Conservation (phyloP, 148 eudicot species). For the Nepenthes gracilis region DNA sequence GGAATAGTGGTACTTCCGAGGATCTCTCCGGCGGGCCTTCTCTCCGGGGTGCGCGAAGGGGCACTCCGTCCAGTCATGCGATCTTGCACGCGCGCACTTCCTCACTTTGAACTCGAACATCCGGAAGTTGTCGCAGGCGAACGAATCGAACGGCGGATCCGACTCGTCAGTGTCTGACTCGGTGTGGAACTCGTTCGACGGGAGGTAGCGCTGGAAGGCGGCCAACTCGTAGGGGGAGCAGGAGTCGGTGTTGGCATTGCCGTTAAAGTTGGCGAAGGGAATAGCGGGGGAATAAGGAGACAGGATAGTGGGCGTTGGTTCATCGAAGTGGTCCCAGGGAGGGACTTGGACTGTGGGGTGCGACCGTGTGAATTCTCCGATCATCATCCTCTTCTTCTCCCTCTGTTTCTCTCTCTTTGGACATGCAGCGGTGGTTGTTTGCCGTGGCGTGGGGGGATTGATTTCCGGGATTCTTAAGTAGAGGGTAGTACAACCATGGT, state of each 20-base stretch:
- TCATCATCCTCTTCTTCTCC: conserved; percentile 1
- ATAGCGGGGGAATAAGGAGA: conserved; percentile 4
- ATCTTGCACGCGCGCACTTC: conserved; percentile 35
- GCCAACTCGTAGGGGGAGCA: conserved; percentile 16
- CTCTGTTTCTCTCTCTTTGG: neutral
- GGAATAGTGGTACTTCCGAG: conserved; percentile 42
- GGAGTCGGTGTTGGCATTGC: conserved; percentile 5
- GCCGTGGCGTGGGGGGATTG: too few relatives aligned
- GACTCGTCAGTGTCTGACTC: conserved; percentile 15
- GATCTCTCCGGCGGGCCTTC: conserved; percentile 15
- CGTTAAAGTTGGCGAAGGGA: conserved; percentile 1
- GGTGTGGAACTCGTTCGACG: conserved; percentile 23
- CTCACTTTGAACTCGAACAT: conserved; percentile 77
- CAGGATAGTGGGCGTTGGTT: conserved; percentile 20
- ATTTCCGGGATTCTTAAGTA: too few relatives aligned
- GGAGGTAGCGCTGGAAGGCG: conserved; percentile 43
- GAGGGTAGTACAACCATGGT: too few relatives aligned
- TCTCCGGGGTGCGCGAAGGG: conserved; percentile 14
- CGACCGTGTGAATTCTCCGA: conserved; percentile 3
- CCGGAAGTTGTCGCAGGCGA: conserved; percentile 58
- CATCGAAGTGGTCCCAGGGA: conserved; percentile 39
- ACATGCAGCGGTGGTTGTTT: too few relatives aligned
- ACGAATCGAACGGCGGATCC: conserved; percentile 35
- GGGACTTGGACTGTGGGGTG: conserved; percentile 63
- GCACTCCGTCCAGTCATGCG: conserved; percentile 19